Conservation (phyloP, 768 basidiomycete genomes). For the Xerocomus spinulosus region DNA sequence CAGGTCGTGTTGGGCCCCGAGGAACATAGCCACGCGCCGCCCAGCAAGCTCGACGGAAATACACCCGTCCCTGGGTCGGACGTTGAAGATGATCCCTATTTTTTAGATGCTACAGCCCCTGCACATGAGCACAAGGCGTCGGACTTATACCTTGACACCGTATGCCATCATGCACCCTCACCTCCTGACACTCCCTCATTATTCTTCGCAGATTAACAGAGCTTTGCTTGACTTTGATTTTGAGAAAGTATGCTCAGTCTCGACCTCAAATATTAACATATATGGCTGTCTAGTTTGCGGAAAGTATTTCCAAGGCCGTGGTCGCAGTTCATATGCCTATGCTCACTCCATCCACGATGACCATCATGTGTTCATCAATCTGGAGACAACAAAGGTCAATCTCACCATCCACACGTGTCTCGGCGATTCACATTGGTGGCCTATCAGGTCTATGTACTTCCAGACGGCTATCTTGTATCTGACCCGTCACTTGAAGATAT, state of each 20-base stretch:
- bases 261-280: constrained; percentile 92
- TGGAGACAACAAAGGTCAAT: constrained; percentile 80
- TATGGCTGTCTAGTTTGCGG: constrained; percentile 98
- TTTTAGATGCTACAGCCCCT: constrained; percentile 22
- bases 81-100: constrained; percentile 27
- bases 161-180: constrained; percentile 36
- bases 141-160: constrained; percentile 94
- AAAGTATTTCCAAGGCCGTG: constrained; percentile 97
- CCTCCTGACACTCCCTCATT: constrained; percentile 16
- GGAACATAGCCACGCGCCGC: constrained; percentile 27
- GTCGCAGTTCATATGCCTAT: constrained; percentile 91
- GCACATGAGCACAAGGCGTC: constrained; percentile 45
- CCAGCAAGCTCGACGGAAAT: constrained; percentile 29
- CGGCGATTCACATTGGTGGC: constrained; percentile 13
- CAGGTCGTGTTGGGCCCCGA: constrained; percentile 4
- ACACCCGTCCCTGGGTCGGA: constrained; percentile 16
- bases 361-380: constrained; percentile 97
- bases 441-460: constrained; percentile 87
- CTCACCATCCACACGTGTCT: constrained; percentile 14
- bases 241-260: constrained; percentile 97
- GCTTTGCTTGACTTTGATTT: constrained; percentile 95
- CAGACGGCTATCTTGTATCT: constrained; percentile 93
- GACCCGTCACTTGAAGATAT: constrained; percentile 98
- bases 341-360: constrained; percentile 96
- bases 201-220: constrained; percentile 71